These are phyloP conservation scores for Cryptosporidium xiaoi DNA, from an alignment of 169 alveolate species.

Conservation along the genomic window DNA sequence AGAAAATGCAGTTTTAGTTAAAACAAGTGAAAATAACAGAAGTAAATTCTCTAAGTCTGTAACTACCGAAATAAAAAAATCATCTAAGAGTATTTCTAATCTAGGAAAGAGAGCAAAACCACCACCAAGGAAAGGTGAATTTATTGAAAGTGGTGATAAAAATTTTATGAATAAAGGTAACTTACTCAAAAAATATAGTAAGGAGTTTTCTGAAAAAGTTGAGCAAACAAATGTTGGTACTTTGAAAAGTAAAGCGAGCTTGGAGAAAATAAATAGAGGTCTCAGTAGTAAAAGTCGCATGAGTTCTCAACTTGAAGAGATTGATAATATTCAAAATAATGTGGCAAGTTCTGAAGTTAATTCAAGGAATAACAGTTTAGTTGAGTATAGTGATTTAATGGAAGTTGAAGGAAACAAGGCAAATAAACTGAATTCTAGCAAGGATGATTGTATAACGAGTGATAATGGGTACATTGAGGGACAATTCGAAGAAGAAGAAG, in stretches of 20 bases:
- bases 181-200: background rate
- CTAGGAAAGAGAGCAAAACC: too few relatives aligned
- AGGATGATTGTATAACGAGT: background rate
- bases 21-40: background rate
- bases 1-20: background rate
- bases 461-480: background rate
- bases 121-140: too few relatives aligned
- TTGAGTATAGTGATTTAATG: background rate
- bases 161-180: background rate
- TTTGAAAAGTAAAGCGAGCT: too few relatives aligned
- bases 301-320: background rate
- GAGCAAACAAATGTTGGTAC: background rate
- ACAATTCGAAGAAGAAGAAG: slow-evolving; percentile 50
- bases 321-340: background rate
- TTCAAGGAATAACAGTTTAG: background rate
- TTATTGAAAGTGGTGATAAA: background rate
- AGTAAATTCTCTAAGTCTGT: background rate
- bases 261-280: too few relatives aligned
- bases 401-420: background rate
- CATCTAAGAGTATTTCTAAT: too few relatives aligned
- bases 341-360: background rate
- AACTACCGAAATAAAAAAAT: too few relatives aligned
- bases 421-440: background rate
- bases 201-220: background rate
- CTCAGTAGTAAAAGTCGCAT: background rate